phyloP scores from a whole-genome alignment of 345 rosid genomes.

The Corchorus olitorius region DNA sequence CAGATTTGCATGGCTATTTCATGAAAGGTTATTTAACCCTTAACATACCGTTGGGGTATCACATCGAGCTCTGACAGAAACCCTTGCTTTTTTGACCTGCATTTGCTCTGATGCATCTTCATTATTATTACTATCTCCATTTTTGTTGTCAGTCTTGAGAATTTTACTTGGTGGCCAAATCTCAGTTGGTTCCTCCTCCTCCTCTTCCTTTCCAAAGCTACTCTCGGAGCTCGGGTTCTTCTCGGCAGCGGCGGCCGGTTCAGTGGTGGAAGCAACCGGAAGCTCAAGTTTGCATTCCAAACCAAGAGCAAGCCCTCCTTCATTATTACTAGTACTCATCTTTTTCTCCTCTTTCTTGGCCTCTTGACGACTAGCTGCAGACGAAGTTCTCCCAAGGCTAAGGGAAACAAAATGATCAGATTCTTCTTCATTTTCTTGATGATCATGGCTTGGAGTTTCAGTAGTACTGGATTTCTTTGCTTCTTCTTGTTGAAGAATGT shows the following conservation, averaged over 20 bases:
- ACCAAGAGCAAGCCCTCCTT: constrained; percentile 31
- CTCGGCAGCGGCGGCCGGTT: constrained; percentile 4
- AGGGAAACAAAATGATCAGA: constrained; percentile 43
- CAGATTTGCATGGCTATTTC: neutral
- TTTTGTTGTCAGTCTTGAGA: constrained; percentile 43
- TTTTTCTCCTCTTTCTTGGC: constrained; percentile 19
- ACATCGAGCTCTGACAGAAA: constrained; percentile 84
- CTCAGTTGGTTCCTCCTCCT: constrained; percentile 33
- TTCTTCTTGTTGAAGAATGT: constrained; percentile 28
- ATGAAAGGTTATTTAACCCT: neutral
- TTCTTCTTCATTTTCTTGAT: constrained; percentile 26
- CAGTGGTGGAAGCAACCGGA: constrained; percentile 8
- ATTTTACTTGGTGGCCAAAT: constrained; percentile 44
- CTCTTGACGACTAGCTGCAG: neutral
- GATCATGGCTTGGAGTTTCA: neutral
- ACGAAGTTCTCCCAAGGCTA: constrained; percentile 42
- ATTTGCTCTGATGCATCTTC: constrained; percentile 43
- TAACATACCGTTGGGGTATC: constrained; percentile 65
- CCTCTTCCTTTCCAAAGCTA: constrained; percentile 28
- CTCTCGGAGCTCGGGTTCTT: constrained; percentile 28
- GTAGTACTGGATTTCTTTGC: constrained; percentile 5
- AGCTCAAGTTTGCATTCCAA: constrained; percentile 40
- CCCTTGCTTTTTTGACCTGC: constrained; percentile 70
- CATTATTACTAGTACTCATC: neutral
- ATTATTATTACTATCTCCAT: constrained; percentile 34